Evolutionary conservation across 2,329 filamentous ascomycete species (phyloP).

Genomic region (Fusarium setosum): DNA sequence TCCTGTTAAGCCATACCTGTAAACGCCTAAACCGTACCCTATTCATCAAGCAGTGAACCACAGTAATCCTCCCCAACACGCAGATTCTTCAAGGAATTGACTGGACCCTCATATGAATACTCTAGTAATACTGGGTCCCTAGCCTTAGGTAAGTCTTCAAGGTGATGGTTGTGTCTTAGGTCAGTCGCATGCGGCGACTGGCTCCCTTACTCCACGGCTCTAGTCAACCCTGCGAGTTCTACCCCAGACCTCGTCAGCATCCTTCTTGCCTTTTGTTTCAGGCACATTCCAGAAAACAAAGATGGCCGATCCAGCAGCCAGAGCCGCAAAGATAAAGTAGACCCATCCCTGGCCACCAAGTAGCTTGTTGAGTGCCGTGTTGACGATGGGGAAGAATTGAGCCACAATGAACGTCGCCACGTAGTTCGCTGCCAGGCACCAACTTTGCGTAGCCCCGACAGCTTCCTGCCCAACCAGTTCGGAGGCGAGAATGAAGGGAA

Average conservation of each 20-base stretch:
- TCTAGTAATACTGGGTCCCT: neutral
- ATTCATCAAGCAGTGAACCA: neutral
- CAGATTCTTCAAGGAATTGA: too few relatives aligned
- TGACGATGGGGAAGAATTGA: constrained; percentile 93
- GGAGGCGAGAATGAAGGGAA: constrained; percentile 93
- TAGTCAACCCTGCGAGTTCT: constrained; percentile 67
- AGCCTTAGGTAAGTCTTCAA: neutral
- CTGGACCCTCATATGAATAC: neutral
- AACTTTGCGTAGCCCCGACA: constrained; percentile 90
- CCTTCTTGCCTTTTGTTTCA: constrained; percentile 87
- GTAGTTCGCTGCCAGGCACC: constrained; percentile 89
- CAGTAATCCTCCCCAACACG: neutral
- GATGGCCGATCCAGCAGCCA: constrained; percentile 74
- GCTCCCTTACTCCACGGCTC: neutral
- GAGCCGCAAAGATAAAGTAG: constrained; percentile 88
- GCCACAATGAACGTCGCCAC: constrained; percentile 91
- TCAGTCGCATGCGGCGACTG: neutral
- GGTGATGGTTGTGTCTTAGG: neutral
- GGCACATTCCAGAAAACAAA: constrained; percentile 84
- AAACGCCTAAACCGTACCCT: constrained; percentile 9
- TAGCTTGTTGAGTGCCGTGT: constrained; percentile 73
- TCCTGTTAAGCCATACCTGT: constrained; percentile 6
- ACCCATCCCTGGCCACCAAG: constrained; percentile 81
- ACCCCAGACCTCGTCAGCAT: constrained; percentile 92
- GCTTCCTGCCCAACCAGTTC: constrained; percentile 92